Conservation (phyloP, 805 yeast species). For the Candida yuanshanica region DNA sequence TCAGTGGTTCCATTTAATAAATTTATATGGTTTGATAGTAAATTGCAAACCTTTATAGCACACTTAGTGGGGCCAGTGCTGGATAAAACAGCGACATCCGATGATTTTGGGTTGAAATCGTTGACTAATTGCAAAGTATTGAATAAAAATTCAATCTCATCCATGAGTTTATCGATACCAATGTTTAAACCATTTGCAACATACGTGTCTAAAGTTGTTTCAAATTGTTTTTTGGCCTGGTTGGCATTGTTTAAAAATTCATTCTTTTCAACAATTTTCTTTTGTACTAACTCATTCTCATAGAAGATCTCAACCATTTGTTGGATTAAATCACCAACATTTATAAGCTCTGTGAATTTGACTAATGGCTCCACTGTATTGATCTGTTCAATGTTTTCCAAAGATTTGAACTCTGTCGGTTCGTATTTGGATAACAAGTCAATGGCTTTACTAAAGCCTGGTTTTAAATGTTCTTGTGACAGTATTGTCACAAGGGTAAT, state of each 20-base stretch:
- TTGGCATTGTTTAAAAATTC: constrained; percentile 77
- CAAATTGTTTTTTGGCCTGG: constrained; percentile 76
- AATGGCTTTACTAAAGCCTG: constrained; percentile 82
- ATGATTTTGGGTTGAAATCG: constrained; percentile 51
- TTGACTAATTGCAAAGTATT: constrained; percentile 49
- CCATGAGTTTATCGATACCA: constrained; percentile 86
- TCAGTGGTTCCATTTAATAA: constrained; percentile 80
- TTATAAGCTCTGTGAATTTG: constrained; percentile 84
- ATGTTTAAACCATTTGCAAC: constrained; percentile 91
- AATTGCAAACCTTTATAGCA: constrained; percentile 53
- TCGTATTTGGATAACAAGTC: constrained; percentile 63
- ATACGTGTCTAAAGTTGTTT: constrained; percentile 72
- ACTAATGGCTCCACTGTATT: constrained; percentile 73
- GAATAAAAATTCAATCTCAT: constrained; percentile 64
- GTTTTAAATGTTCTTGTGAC: constrained; percentile 69
- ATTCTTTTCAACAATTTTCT: constrained; percentile 58
- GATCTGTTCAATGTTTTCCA: constrained; percentile 26
- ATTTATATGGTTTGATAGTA: constrained; percentile 66
- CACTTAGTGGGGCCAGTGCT: constrained; percentile 54
- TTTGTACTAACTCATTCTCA: constrained; percentile 65
- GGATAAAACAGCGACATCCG: constrained; percentile 7
- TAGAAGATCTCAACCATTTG: constrained; percentile 91
- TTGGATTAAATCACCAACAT: constrained; percentile 85
- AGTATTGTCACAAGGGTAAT: constrained; percentile 56
- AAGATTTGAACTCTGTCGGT: constrained; percentile 39